These are phyloP conservation scores for Phytophthora podocarpi DNA, from an alignment of 352 stramenopile genomes.

Conservation along the genomic window DNA sequence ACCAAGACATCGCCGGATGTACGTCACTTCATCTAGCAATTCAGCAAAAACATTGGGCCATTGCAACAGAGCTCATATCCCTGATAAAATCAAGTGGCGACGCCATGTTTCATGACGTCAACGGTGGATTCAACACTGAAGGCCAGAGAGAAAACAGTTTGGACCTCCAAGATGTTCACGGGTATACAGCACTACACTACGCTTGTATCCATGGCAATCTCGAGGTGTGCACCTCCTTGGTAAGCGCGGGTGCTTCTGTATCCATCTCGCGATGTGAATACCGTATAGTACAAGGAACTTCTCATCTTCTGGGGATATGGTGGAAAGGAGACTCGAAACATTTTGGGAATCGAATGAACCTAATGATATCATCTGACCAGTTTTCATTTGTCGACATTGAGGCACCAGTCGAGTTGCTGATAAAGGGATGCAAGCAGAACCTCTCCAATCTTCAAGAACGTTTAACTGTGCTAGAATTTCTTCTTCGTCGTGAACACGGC, in stretches of 20 bases:
- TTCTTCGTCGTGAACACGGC: constrained; percentile 5
- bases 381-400: constrained; percentile 14
- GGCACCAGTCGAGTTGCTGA: constrained; percentile 22
- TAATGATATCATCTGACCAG: constrained; percentile 4
- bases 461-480: constrained; percentile 24
- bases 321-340: constrained; percentile 34
- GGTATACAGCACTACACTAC: constrained; percentile 67
- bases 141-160: constrained; percentile 10
- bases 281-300: constrained; percentile 11
- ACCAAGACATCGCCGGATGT: constrained; percentile 46
- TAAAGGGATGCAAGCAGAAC: constrained; percentile 26
- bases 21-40: constrained; percentile 57
- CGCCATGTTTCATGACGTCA: constrained; percentile 1
- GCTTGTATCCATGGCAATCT: constrained; percentile 44
- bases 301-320: constrained; percentile 37
- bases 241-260: constrained; percentile 34
- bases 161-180: constrained; percentile 51
- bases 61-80: constrained; percentile 40
- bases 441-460: constrained; percentile 21
- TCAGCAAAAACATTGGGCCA: constrained; percentile 40
- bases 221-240: constrained; percentile 34
- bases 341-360: constrained; percentile 4
- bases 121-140: neutral
- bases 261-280: constrained; percentile 39
- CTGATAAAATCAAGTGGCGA: constrained; percentile 17